Conservation (phyloP, 1,139 yeast species). For the Keqinozyma sinolaborantium region DNA sequence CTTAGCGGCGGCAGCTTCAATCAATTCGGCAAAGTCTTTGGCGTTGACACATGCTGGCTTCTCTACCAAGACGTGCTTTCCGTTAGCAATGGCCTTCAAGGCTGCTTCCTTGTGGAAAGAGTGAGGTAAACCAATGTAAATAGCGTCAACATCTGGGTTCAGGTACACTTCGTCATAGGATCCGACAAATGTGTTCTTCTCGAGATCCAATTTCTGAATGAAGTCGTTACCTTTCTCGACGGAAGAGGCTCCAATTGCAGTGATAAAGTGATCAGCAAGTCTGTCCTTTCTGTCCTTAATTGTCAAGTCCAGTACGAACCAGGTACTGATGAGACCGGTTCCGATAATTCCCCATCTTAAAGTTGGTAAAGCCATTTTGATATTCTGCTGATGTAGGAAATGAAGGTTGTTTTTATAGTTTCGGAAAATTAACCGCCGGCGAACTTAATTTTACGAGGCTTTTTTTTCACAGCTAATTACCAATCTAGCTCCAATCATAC, state of each 20-base stretch:
- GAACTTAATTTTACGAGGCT: no score
- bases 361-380: no score
- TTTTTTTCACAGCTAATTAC: no score
- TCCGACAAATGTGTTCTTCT: constrained; percentile 13
- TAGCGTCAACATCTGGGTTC: constrained; percentile 44
- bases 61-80: constrained; percentile 55
- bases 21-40: constrained; percentile 41
- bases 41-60: constrained; percentile 57
- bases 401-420: constrained; percentile 15
- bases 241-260: constrained; percentile 31
- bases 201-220: no score
- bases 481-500: no score
- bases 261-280: no score
- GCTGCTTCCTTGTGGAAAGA: constrained; percentile 49
- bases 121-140: constrained; percentile 62
- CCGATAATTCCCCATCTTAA: constrained; percentile 6
- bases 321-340: constrained; percentile 3
- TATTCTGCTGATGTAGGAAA: not conserved
- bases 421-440: no score
- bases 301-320: no score
- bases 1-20: constrained; percentile 44
- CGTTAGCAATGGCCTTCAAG: constrained; percentile 45
- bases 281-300: no score
- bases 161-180: constrained; percentile 33
- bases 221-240: constrained; percentile 23